A percentile compares a stretch with the other conserved stretches of the same genome.
These are phyloP conservation scores for Rosa persica DNA, from an alignment of 306 rosid species.

Conservation along the genomic window DNA sequence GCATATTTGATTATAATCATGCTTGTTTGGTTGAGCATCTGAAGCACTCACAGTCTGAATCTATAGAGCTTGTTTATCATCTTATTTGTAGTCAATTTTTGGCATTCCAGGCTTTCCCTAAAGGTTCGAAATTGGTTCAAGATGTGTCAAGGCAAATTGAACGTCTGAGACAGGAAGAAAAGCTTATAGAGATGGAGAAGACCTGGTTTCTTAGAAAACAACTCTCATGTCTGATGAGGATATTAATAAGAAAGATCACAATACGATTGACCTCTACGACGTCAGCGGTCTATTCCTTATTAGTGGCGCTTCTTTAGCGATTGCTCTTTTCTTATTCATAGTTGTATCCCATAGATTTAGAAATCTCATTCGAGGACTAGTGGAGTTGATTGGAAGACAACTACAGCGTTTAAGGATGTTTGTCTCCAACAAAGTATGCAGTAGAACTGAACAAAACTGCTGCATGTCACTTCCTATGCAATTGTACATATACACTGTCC, in stretches of 20 bases:
- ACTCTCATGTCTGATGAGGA: not conserved
- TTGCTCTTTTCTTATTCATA: not conserved
- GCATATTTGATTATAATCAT: no score
- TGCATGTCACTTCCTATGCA: no score
- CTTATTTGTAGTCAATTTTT: not conserved
- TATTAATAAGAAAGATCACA: not conserved
- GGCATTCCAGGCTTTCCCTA: constrained; percentile 8
- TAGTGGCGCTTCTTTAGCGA: not conserved
- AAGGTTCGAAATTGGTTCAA: not conserved
- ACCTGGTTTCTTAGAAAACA: not conserved
- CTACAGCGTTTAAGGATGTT: not conserved
- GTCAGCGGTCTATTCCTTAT: constrained; percentile 14
- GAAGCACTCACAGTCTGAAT: no score
- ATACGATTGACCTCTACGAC: not conserved
- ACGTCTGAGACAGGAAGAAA: not conserved
- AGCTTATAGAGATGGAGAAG: constrained; percentile 1
- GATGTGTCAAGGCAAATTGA: constrained; percentile 9
- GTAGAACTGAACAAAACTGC: no score
- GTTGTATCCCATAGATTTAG: not conserved
- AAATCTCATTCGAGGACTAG: not conserved
- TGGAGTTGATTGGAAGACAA: not conserved
- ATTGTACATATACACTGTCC: no score
- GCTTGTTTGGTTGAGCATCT: no score
- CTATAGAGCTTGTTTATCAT: not conserved
- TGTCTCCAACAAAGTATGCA: not conserved